Evolutionary conservation across 2,329 filamentous ascomycete species (phyloP).

Genomic region (Fusarium odoratissimum): DNA sequence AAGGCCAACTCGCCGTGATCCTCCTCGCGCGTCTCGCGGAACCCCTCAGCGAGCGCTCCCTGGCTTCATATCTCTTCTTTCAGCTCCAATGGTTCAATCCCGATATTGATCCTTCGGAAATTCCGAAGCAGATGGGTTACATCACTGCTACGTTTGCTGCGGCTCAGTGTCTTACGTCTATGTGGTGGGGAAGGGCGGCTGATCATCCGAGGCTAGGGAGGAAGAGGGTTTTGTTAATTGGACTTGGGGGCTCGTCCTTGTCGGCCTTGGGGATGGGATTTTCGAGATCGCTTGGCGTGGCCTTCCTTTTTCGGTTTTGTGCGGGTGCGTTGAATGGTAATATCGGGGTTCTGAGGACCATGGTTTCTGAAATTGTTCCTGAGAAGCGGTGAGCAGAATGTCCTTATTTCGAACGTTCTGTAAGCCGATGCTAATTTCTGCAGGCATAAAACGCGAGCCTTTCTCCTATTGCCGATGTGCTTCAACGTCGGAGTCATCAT

Average conservation of each 20-base stretch:
- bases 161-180: constrained; percentile 83
- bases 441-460: constrained; percentile 75
- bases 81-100: constrained; percentile 82
- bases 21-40: constrained; percentile 84
- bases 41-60: constrained; percentile 81
- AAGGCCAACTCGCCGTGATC: constrained; percentile 80
- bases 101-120: constrained; percentile 67
- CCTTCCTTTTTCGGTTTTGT: constrained; percentile 75
- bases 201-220: constrained; percentile 73
- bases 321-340: constrained; percentile 80
- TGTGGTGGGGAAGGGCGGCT: constrained; percentile 82
- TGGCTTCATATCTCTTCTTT: constrained; percentile 86
- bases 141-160: constrained; percentile 83
- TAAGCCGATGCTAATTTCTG: too few relatives aligned
- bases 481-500: constrained; percentile 80
- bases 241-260: constrained; percentile 72
- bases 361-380: constrained; percentile 55
- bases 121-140: constrained; percentile 81
- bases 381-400: constrained; percentile 18
- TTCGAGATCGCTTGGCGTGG: constrained; percentile 74
- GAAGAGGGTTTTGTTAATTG: constrained; percentile 82
- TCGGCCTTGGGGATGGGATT: constrained; percentile 70
- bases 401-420: too few relatives aligned
- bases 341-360: constrained; percentile 79
- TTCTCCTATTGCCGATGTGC: constrained; percentile 79